A percentile compares a stretch with the other conserved stretches of the same genome.
phyloP scores from a whole-genome alignment of 345 rosid genomes.

The Pistacia vera region DNA sequence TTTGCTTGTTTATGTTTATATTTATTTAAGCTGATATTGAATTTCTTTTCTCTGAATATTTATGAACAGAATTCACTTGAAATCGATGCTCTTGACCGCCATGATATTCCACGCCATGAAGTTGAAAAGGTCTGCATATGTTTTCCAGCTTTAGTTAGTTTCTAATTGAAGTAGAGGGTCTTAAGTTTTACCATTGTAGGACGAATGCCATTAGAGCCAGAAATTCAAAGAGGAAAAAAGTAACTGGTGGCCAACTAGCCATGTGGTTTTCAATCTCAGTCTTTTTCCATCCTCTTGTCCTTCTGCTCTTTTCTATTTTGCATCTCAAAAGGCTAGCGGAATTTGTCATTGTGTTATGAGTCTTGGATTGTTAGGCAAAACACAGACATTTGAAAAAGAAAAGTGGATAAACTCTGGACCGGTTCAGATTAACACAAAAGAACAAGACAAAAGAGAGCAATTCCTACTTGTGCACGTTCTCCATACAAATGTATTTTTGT shows the following conservation, averaged over 20 bases:
- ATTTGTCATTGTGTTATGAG: slow-evolving; percentile 5
- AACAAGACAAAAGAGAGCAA: slow-evolving; percentile 18
- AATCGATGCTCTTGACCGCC: slow-evolving; percentile 49
- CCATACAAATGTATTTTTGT: slow-evolving; percentile 21
- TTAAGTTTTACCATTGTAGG: not conserved
- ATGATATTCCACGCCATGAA: slow-evolving; percentile 81
- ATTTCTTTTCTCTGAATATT: slow-evolving; percentile 7
- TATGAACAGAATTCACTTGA: slow-evolving; percentile 59
- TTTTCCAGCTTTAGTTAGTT: slow-evolving; percentile 9
- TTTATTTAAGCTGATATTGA: not conserved
- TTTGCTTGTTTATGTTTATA: not conserved
- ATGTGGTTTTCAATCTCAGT: slow-evolving; percentile 18
- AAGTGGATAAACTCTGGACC: slow-evolving; percentile 16
- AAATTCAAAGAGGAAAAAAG: not conserved
- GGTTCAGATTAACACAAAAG: not conserved
- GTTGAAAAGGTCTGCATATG: slow-evolving; percentile 54
- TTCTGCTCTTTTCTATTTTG: slow-evolving; percentile 6
- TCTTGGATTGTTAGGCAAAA: slow-evolving; percentile 5
- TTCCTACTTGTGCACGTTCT: slow-evolving; percentile 2
- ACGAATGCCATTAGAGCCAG: not conserved
- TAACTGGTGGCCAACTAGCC: not conserved
- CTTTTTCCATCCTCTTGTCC: slow-evolving; percentile 1
- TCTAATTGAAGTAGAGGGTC: not conserved
- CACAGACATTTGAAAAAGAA: not conserved
- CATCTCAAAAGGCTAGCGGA: slow-evolving; percentile 9